Evolutionary conservation across 208 protist genomes (phyloP), one percentile per base, ranked within the genome.

Genomic region (Polymyxa betae): DNA sequence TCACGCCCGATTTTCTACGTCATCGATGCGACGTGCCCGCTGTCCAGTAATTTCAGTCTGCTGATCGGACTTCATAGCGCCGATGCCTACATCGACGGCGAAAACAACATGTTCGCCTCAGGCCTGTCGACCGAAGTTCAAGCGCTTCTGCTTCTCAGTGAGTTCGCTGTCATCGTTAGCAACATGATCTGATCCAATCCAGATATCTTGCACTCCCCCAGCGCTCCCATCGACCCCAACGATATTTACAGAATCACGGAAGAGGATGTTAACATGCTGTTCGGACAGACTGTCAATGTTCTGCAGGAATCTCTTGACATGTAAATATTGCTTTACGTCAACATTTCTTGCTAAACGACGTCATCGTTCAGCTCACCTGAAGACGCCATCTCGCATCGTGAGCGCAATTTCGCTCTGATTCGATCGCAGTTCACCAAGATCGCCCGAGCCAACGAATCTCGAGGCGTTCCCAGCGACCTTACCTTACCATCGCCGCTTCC

Each of bases 271-370:
- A 35, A 38, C 16, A 5, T 82, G 72, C 40, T 82, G 72, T 82
- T 82, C 72, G 72, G 72, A 20, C 72, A 82, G 35, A 82, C 72
- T 5, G 72, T 82, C 16, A 82, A 82, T 43, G 35, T 82, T 43
- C 72, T 82, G 16, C 72, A 82, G 72, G 72, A 82, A 82, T 82
- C 72, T 12, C 72, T 82, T n/a, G 72, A 82, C n/a, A 82, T 82
- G 72, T 82, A 82, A 43, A 20, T 12, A 5, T 82, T 20, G 5
- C 35, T 82, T n/a, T 35, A 43, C 35, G 40, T 43, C 72, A n/a
- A n/a, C n/a, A n/a, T n/a, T n/a, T n/a, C n/a, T n/a, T n/a, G 72
- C n/a, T 43, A 5, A 82, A 35, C 35, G 72, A 5, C 16, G 72
- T n/a, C 16, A 43, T 45, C 40, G 72, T 82, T 45, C 72, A 82